Base-by-base conservation (phyloP, 306 rosid genomes). In the Trifolium repens region DNA sequence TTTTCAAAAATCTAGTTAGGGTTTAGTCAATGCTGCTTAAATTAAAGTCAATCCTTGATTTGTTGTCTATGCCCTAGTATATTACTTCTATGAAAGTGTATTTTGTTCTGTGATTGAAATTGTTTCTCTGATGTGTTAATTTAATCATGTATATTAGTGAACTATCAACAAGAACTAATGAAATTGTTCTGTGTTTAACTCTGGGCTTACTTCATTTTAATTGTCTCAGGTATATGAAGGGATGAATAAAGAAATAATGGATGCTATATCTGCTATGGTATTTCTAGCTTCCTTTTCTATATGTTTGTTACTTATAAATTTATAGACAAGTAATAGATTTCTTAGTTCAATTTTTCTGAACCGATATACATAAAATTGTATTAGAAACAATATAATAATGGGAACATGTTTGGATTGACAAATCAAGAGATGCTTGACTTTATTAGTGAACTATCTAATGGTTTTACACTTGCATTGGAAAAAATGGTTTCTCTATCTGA, bases 351-450 rank as follows among this genome's bases (percentile, higher is more conserved):
- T 27, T 27, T 27, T 27, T 27, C 32, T 2, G 32, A 27, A 27
- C 32, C 32, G 32, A 27, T 27, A 27, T 27, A 27, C 2, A 27
- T 27, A 3, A 1, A 27, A 27, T 2, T 44, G 9, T 16, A 50
- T 52, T 52, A 52, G 58, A 16, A 52, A 52, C 11, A 1, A 4
- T 5, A 11, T n/a, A 3, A 46, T 46, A 46, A 54, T 59, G 46
- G 27, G 57, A 15, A 15, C 39, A 16, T 77, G 42, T 32, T 77
- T 58, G 26, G 46, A 47, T 68, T 70, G 34, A 34, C 53, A 47
- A 44, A 37, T 42, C 14, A 59, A 77, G n/a, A 5, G 63, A 22
- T 17, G 68, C 34, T 78, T 69, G 43, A 53, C 14, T 40, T 44
- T 13, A 17, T 74, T 62, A 14, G 14, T 11, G 24, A 67, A 47